Base-by-base conservation (phyloP, 345 rosid genomes). In the Eucalyptus paniculata region DNA sequence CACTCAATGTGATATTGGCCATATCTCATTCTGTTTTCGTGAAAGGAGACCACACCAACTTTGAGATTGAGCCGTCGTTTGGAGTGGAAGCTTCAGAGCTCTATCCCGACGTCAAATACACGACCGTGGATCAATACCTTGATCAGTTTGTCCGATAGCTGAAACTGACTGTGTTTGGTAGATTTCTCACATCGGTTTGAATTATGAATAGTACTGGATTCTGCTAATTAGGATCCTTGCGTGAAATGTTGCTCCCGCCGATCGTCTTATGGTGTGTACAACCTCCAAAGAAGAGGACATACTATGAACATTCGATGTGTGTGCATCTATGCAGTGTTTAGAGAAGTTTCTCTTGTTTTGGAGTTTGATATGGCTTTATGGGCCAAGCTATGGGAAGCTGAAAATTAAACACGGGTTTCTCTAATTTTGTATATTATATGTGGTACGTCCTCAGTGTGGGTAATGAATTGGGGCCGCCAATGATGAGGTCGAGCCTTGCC, bases 71-170 rank as follows among this genome's bases (percentile, higher is more conserved):
- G 81, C 56, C 86, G 1, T 86, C 87, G 0, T 72, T 72, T 16
- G 40, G 90, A 42, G 91, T 89, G 24, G 89, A 89, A 88, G 91
- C 91, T 15, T 77, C 42, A 18, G 82, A 77, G 28, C 91, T 89
- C 37, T 80, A 89, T 49, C 89, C 82, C 1, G 50, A 89, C 12
- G 19, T 89, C 42, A 89, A 87, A 34, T 87, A 45, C 89, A 72
- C 9, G 7, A 53, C 58, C 0, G 88, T 89, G 21, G 87, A 89
- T 56, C 28, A 9, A 0, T 89, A 89, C 23, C 81, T 89, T 5
- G 16, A 44, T 32, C 49, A 26, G 13, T 69, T 86, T 54, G 81
- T 69, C 12, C 44, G 45, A 51, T 10, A 16, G 8, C 1, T 3
- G 80, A 54, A 53, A 37, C 47, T 4, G 0, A 44, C 1, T 12